Evolutionary conservation across 1,284 basidiomycete species (phyloP), one percentile per base, ranked within the genome.

Genomic region (Fomitiporia mediterranea): DNA sequence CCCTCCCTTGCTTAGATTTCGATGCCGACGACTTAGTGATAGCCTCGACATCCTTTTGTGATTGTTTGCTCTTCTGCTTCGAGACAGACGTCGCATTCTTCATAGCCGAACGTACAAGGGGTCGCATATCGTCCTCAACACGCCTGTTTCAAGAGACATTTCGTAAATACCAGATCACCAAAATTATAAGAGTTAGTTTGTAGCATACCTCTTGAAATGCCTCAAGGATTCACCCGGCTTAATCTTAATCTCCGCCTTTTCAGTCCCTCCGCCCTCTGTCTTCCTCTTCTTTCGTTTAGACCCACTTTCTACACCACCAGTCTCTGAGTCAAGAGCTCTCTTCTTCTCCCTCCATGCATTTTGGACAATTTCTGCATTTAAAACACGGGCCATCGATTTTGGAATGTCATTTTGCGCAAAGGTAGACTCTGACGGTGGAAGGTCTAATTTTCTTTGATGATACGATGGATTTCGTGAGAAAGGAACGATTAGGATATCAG

Each of bases 41-140:
- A 21, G 47, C 53, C 11, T 54, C 55, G 25, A 43, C 51, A 30
- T 60, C 57, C 17, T 60, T 63, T 19, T 66, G 60, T 8, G 63
- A 53, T 17, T 48, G 28, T 56, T 61, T 62, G 54, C 23, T 49
- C 46, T 56, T 72, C 67, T 8, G 58, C 65, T 48, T 70, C 69
- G 25, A 69, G 65, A 62, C 75, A 76, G 51, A 73, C 71, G 61
- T 75, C 1, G 86, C 85, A 1, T 74, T 66, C 61, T 80, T 78
- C 56, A 86, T 73, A 1, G 87, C 86, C 27, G 77, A 69, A 53
- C 76, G 78, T 43, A 90, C 77, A 9, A 80, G 68, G 1, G 81
- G 81, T 7, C 83, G 74, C 78, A 90, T 81, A 59, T 79, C 78
- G 52, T 78, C 77, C 63, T 90, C 88, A 2, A 90, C 86, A 39